Conservation (phyloP, 768 basidiomycete species). For the Asterophora lycoperdoides region DNA sequence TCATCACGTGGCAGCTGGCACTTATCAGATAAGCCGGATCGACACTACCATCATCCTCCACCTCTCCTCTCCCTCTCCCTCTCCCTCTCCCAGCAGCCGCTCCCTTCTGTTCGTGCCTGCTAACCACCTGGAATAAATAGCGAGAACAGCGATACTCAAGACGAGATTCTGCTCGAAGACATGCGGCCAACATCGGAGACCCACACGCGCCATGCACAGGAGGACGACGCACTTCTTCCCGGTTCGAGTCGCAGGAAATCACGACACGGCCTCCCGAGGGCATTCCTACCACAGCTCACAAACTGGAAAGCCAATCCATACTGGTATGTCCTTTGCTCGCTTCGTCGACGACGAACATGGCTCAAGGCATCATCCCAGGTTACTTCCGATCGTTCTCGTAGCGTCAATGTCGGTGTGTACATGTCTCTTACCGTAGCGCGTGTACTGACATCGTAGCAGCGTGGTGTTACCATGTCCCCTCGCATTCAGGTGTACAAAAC, state of each 20-base stretch:
- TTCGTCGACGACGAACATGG: neutral
- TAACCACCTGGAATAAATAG: neutral
- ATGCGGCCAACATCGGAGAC: slow-evolving; percentile 4
- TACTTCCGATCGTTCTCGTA: slow-evolving; percentile 65
- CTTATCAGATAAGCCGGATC: slow-evolving; percentile 18
- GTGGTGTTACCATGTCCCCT: slow-evolving; percentile 75
- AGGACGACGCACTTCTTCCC: slow-evolving; percentile 20
- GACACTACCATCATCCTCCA: neutral
- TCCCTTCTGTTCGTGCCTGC: neutral
- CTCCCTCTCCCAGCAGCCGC: neutral
- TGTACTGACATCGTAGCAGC: slow-evolving; percentile 36
- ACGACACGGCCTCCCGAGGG: slow-evolving; percentile 8
- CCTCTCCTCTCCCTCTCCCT: neutral
- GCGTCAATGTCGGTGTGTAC: slow-evolving; percentile 61
- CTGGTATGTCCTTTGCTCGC: slow-evolving; percentile 31
- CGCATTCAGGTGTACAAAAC: slow-evolving; percentile 78
- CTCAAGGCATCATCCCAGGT: slow-evolving; percentile 40
- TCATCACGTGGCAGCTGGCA: neutral
- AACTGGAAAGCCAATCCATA: slow-evolving; percentile 38
- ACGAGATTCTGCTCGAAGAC: slow-evolving; percentile 6
- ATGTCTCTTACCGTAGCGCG: neutral
- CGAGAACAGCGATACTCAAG: neutral
- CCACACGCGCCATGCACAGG: neutral
- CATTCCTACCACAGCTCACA: slow-evolving; percentile 14
- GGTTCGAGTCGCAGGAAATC: slow-evolving; percentile 5